Percentiles rank a stretch among this genome's conserved stretches.
Conservation (phyloP, 768 basidiomycete genomes). For the Podaxis carcinomalis region DNA sequence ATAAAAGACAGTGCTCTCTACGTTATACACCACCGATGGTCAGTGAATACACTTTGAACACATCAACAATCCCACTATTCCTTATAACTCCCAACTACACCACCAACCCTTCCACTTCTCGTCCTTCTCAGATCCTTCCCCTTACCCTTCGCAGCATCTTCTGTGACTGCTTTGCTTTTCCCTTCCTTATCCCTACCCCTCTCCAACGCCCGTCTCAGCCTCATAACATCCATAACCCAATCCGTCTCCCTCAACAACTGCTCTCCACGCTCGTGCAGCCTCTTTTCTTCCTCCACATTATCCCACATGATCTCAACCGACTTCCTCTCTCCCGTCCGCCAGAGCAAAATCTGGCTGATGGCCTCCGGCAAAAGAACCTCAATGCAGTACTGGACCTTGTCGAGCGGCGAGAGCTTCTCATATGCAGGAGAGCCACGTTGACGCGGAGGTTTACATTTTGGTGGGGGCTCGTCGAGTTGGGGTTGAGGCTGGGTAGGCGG, state of each 20-base stretch:
- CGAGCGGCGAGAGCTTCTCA: conserved; percentile 24
- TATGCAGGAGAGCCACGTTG: conserved; percentile 16
- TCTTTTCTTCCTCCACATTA: conserved; percentile 47
- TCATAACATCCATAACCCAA: conserved; percentile 65
- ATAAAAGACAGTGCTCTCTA: background rate
- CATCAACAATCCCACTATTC: background rate
- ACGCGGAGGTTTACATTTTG: background rate
- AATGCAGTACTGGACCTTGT: conserved; percentile 66
- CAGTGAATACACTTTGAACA: background rate
- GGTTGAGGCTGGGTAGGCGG: background rate
- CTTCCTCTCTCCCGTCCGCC: conserved; percentile 59
- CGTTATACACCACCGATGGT: background rate
- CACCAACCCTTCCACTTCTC: conserved; percentile 9
- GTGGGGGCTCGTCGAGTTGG: background rate
- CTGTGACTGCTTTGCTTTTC: background rate
- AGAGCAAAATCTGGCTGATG: conserved; percentile 68
- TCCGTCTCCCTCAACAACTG: conserved; percentile 50
- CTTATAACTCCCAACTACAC: conserved; percentile 8
- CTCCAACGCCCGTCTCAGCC: conserved; percentile 30
- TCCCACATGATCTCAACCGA: conserved; percentile 39
- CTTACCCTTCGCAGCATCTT: conserved; percentile 6
- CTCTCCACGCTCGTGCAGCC: conserved; percentile 45
- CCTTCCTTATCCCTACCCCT: conserved; percentile 12
- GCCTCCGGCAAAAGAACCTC: conserved; percentile 72
- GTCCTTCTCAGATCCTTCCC: conserved; percentile 8